Evolutionary conservation across 345 rosid genomes (phyloP), one percentile per base, ranked within the genome.

Genomic region (Eucalyptus sp.): DNA sequence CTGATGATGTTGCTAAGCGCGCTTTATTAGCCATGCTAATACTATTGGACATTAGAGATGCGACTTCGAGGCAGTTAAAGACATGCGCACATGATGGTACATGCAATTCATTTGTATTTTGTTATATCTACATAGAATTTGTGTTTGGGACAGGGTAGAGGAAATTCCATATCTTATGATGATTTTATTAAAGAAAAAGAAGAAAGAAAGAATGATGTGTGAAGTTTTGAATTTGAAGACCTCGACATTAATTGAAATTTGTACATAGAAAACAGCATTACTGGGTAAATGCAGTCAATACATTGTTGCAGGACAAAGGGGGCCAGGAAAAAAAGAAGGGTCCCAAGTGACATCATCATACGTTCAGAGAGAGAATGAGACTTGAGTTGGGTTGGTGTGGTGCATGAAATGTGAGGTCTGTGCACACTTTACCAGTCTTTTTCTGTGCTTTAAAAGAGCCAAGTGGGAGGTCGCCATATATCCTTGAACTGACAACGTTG

Each of bases 11-110:
- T 76, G 48, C 83, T 20, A 2, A 20, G 81, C 4, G 81, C 7
- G 1, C 7, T 9, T 17, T 5, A 31, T 37, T 37, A 25, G 24
- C 83, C 29, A 22, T 76, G 48, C 83, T 20, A 37, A 76, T 76
- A 76, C 83, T 41, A 20, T 37, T 76, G 8, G 15, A 76, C 48
- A 41, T 41, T 76, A 76, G 48, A 76, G 48, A 76, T 22, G 8
- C 4, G 2, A 76, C 48, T 20, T 41, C 0, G 7, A 11, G 27
- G 8, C 8, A 41, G 27, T 76, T 7, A 41, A 76, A 13, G 6
- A 25, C 27, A 10, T 1, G 0, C 1, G 9, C 16, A 20, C 3
- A 7, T 1, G 3, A 20, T 37, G 14, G 13, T 76, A 41, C 29
- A 76, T 41, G 48, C 5, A 37, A 41, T 76, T 76, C 27, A 6